Base-by-base conservation (phyloP, 345 rosid genomes). In the Dimocarpus longan region DNA sequence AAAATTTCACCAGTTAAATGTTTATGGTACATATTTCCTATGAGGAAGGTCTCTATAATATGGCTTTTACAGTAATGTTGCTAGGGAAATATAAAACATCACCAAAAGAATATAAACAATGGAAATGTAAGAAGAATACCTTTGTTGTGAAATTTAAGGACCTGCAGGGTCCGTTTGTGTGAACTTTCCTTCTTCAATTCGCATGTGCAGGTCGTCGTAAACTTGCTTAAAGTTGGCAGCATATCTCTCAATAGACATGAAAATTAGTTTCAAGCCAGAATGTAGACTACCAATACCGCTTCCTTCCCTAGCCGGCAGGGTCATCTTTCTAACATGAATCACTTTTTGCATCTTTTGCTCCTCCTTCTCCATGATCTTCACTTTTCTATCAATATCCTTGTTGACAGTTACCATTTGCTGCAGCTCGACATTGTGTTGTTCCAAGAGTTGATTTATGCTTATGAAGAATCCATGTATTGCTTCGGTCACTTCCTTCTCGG, bases 191-290 rank as follows among this genome's bases (percentile, higher is more conserved):
- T 80, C 78, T 56, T 82, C 82, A 26, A 81, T 73, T 70, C 64
- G 71, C 19, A 74, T 15, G 10, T 60, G 73, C 70, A 89, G 83
- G 68, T 82, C 86, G 37, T 85, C 81, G 13, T 84, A 87, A 43
- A 66, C 74, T 73, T 82, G 76, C 66, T 32, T 70, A 59, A 52
- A 77, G 3, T 79, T 57, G 48, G 78, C 74, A 56, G 87, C 87
- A n/a, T 85, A 81, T 75, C 76, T 85, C 76, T 88, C 91, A 48
- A 85, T 70, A 43, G 89, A 85, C 76, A 57, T 60, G 77, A 90
- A 84, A 24, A 70, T 75, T 72, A 81, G 86, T 68, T 80, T 77
- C 44, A 90, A 70, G 70, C 89, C 73, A 13, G 50, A 66, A 19
- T 81, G 80, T 16, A 83, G 71, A 73, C 86, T 72, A 62, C 73